Evolutionary conservation across 106 monocot genomes (phyloP), one percentile per base, ranked within the genome.

Genomic region (Agapanthus africanus): DNA sequence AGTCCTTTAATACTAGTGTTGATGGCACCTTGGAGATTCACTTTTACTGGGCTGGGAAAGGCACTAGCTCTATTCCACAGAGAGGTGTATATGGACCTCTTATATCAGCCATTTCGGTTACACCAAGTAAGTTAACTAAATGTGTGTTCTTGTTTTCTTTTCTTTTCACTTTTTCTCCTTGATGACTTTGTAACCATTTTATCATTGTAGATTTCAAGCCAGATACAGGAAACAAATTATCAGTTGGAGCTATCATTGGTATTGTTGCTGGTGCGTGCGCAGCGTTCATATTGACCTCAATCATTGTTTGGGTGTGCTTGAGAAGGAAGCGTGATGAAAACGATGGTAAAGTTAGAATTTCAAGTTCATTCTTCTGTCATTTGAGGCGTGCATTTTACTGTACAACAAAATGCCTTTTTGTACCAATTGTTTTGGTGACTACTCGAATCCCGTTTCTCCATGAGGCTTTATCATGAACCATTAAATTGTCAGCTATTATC

Each of bases 31-130:
- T 85, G 44, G 78, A 85, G 66, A 85, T 85, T 52, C 74, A 85
- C 63, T 75, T 85, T 44, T 54, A 71, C 3, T 78, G 78, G 78
- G 59, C 57, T 54, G 77, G 77, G 35, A 77, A 54, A 66, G 77
- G 77, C 9, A 71, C 77, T 40, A 71, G 25, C 32, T 51, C 60
- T 15, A 68, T 78, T 51, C 78, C 78, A 7, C 35, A 28, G 4
- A 68, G 67, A 40, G 59, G 73, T 19, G 66, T 78, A 66, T 78
- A 78, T 40, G 85, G 85, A 11, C 85, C 85, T 37, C 76, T 85
- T 44, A 75, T 85, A 54, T 85, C 85, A 54, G 85, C 85, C 57
- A 85, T 85, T 65, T 77, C 85, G 68, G 78, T 85, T 2, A 85
- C 65, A 68, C 80, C 84, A 41, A 81, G 85, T 84, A 63, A 60